Percentiles rank a stretch among this genome's conserved stretches.
These are phyloP conservation scores for Talaromyces marneffei DNA, from an alignment of 2,329 filamentous ascomycete species.

Conservation along the genomic window DNA sequence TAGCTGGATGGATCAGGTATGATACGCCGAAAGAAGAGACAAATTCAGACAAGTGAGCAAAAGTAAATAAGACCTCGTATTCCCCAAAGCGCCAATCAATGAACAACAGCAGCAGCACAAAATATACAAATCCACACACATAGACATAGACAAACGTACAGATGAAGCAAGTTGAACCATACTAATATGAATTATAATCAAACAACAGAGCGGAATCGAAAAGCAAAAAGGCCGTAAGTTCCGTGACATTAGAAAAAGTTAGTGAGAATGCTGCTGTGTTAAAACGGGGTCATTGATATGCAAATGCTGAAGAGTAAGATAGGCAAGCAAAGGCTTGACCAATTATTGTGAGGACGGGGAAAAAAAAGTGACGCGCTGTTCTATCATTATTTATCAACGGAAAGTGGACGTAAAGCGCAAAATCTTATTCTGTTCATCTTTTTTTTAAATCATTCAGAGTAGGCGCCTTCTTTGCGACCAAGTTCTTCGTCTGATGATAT, in stretches of 20 bases:
- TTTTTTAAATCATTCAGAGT: constrained; percentile 32
- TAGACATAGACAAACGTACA: neutral
- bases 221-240: neutral
- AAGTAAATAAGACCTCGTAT: neutral
- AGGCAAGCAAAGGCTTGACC: neutral
- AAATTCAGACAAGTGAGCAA: neutral
- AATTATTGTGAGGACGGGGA: neutral
- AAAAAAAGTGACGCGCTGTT: constrained; percentile 7
- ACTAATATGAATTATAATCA: neutral
- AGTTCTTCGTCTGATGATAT: constrained; percentile 37
- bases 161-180: neutral
- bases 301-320: constrained; percentile 7
- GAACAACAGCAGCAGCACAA: neutral
- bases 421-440: neutral
- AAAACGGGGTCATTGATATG: constrained; percentile 9
- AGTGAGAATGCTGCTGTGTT: neutral
- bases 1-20: neutral
- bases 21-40: neutral
- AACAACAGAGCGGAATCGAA: neutral
- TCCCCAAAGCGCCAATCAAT: constrained; percentile 1
- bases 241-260: neutral
- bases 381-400: constrained; percentile 8
- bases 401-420: neutral
- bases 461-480: constrained; percentile 28
- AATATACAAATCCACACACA: neutral